Conservation (phyloP, 768 basidiomycete species). For the Xerocomus potaroensis region DNA sequence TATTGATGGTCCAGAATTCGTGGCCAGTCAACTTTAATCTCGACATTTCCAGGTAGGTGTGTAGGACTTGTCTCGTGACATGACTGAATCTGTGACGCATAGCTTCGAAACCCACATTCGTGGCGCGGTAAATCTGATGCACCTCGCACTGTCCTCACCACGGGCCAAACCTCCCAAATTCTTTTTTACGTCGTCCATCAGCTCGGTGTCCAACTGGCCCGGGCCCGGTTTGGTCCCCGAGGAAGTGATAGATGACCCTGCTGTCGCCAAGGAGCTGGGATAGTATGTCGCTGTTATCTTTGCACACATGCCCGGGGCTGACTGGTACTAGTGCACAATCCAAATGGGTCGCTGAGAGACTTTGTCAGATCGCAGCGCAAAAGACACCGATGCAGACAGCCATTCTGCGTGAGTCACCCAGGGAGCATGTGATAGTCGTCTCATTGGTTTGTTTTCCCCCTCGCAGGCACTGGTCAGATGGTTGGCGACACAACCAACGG, state of each 20-base stretch:
- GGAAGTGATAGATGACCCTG: slow-evolving; percentile 20
- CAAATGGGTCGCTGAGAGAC: slow-evolving; percentile 54
- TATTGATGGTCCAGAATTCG: slow-evolving; percentile 36
- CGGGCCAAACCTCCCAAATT: slow-evolving; percentile 34
- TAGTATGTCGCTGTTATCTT: slow-evolving; percentile 20
- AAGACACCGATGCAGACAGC: slow-evolving; percentile 20
- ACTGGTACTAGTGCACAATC: slow-evolving; percentile 21
- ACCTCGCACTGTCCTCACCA: slow-evolving; percentile 42
- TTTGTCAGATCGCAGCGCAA: slow-evolving; percentile 41
- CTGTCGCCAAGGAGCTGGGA: slow-evolving; percentile 31
- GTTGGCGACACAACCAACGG: slow-evolving; percentile 47
- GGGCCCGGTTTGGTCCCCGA: slow-evolving; percentile 20
- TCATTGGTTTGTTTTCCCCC: neutral
- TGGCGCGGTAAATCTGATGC: slow-evolving; percentile 48
- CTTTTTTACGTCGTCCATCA: slow-evolving; percentile 51
- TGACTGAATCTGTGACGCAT: neutral
- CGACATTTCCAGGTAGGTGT: slow-evolving; percentile 24
- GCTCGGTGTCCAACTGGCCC: slow-evolving; percentile 25
- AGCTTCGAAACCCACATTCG: slow-evolving; percentile 45
- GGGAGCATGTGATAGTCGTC: neutral
- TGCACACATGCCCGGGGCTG: neutral
- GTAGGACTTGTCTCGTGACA: neutral
- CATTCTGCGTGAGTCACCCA: slow-evolving; percentile 18
- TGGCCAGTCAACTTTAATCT: slow-evolving; percentile 58
- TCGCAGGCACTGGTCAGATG: slow-evolving; percentile 49